Percentiles rank a stretch among this genome's conserved stretches.
Evolutionary conservation across 2,329 filamentous ascomycete genomes (phyloP).

Genomic region (Penicillium sumatraense): DNA sequence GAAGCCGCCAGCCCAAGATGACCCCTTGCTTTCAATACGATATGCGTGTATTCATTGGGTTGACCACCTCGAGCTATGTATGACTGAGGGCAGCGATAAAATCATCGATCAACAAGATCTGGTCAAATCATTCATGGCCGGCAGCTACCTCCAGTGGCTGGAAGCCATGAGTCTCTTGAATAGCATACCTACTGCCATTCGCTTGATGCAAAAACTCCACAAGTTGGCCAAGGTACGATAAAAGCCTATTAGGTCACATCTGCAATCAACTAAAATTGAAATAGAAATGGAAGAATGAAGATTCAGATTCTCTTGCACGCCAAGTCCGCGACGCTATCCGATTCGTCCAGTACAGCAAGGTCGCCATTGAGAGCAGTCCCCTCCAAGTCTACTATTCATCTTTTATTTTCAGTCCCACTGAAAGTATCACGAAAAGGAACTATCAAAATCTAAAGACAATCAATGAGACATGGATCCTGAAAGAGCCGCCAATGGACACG

Average conservation of each 20-base stretch:
- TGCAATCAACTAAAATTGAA: no score
- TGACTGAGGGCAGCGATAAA: neutral
- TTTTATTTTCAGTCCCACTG: constrained; percentile 30
- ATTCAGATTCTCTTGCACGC: neutral
- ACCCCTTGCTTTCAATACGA: constrained; percentile 30
- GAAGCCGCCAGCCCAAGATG: constrained; percentile 23
- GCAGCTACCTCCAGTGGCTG: constrained; percentile 34
- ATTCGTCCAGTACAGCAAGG: constrained; percentile 1
- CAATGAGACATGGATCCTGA: constrained; percentile 5
- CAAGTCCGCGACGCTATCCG: neutral
- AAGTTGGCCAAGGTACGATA: no score
- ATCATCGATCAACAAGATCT: constrained; percentile 11
- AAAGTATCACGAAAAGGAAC: constrained; percentile 20
- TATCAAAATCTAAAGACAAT: constrained; percentile 8
- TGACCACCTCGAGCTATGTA: constrained; percentile 33
- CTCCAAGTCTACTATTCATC: constrained; percentile 35
- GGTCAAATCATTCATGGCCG: constrained; percentile 24
- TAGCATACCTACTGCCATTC: no score
- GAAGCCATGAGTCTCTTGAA: constrained; percentile 27
- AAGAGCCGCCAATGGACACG: neutral
- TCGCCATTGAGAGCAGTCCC: constrained; percentile 27
- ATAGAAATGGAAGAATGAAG: no score
- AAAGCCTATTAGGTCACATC: no score
- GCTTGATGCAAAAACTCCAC: no score
- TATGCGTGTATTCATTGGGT: constrained; percentile 45